phyloP scores from a whole-genome alignment of 129 eudicot species.

The Scalesia atractyloides region DNA sequence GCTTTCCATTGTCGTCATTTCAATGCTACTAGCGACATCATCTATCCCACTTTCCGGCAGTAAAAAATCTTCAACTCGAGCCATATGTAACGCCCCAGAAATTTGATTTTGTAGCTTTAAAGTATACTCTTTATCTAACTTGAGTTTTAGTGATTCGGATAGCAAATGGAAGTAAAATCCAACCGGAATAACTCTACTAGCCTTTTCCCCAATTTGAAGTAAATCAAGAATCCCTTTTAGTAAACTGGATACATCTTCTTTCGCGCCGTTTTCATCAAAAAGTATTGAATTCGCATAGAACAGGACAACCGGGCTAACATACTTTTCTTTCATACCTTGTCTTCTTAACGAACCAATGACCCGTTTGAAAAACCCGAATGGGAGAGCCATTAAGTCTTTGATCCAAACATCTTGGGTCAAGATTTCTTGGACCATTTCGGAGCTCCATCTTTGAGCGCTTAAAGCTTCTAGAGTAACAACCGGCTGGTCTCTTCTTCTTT shows the following conservation, averaged over 20 bases:
- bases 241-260: conserved; percentile 28
- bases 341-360: conserved; percentile 76
- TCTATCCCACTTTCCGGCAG: conserved; percentile 36
- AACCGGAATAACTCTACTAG: conserved; percentile 64
- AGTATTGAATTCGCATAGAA: conserved; percentile 71
- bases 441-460: conserved; percentile 60
- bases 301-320: conserved; percentile 73
- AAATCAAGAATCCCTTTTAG: conserved; percentile 66
- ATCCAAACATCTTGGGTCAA: conserved; percentile 76
- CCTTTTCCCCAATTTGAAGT: conserved; percentile 61
- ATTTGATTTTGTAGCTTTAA: conserved; percentile 61
- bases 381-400: conserved; percentile 75
- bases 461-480: conserved; percentile 61
- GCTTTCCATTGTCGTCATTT: conserved; percentile 55
- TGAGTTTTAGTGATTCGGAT: conserved; percentile 52
- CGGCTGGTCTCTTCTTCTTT: conserved; percentile 73
- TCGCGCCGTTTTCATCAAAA: conserved; percentile 19
- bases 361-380: conserved; percentile 77
- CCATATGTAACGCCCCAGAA: conserved; percentile 64
- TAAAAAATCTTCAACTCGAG: conserved; percentile 71
- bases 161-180: conserved; percentile 84
- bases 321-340: conserved; percentile 94
- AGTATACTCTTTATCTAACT: conserved; percentile 38
- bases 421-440: conserved; percentile 46
- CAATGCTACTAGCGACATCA: conserved; percentile 43